phyloP scores from a whole-genome alignment of 768 basidiomycete species.

The Boletellus ananiceps region DNA sequence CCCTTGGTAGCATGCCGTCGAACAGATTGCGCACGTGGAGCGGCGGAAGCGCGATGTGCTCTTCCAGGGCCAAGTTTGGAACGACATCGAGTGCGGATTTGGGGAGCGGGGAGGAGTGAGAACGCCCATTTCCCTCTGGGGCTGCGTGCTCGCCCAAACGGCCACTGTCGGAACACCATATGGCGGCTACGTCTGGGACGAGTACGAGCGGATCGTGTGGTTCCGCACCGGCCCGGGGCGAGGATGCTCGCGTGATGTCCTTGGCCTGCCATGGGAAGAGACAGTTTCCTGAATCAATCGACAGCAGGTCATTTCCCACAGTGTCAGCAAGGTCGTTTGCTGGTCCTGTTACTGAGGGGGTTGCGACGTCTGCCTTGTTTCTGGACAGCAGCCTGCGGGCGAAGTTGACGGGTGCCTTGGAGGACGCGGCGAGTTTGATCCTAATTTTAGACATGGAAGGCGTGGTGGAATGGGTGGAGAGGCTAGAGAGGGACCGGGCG shows the following conservation, averaged over 20 bases:
- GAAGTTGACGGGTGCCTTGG: slow-evolving; percentile 43
- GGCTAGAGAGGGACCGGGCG: slow-evolving; percentile 52
- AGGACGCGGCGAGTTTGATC: slow-evolving; percentile 41
- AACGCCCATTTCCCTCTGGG: slow-evolving; percentile 50
- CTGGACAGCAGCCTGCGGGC: slow-evolving; percentile 53
- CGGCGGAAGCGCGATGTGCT: slow-evolving; percentile 50
- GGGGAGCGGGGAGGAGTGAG: slow-evolving; percentile 62
- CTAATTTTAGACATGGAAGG: slow-evolving; percentile 48
- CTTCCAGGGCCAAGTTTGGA: slow-evolving; percentile 40
- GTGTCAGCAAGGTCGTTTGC: slow-evolving; percentile 6
- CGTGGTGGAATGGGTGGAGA: slow-evolving; percentile 44
- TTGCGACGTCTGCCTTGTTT: slow-evolving; percentile 29
- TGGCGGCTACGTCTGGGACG: slow-evolving; percentile 3
- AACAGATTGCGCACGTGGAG: slow-evolving; percentile 50
- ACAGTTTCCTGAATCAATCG: slow-evolving; percentile 32
- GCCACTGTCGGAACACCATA: slow-evolving; percentile 15
- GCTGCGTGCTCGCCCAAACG: slow-evolving; percentile 15
- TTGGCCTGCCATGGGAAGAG: slow-evolving; percentile 43
- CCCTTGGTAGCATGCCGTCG: slow-evolving; percentile 65
- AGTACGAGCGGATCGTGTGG: slow-evolving; percentile 7
- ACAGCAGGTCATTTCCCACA: slow-evolving; percentile 11
- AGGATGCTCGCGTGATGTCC: slow-evolving; percentile 17
- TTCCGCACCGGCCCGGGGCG: slow-evolving; percentile 11
- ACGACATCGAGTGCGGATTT: slow-evolving; percentile 58
- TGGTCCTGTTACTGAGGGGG: slow-evolving; percentile 8